Evolutionary conservation across 2,329 filamentous ascomycete genomes (phyloP), one percentile per base, ranked within the genome.

Genomic region (Pseudogymnoascus sp.): DNA sequence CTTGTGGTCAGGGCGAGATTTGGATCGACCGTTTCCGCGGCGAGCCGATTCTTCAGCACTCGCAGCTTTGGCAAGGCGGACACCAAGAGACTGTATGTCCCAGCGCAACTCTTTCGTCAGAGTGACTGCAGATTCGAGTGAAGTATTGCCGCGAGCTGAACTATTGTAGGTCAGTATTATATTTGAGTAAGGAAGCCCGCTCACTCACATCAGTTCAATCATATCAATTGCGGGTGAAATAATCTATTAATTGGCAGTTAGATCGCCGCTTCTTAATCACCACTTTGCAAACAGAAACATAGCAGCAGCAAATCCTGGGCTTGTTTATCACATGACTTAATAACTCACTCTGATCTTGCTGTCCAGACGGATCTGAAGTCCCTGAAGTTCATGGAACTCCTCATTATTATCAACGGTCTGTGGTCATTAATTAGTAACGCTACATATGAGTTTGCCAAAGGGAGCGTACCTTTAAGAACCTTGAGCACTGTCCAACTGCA

Each of bases 161-260:
- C 82, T 84, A 63, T 19, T 14, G 6, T 31, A 21, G 7, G 38
- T 71, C 26, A 73, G 68, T 64, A 62, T 63, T 50, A 14, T 13
- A n/a, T 65, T n/a, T n/a, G 50, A 40, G 64, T 81, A 80, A 3
- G 78, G 26, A 21, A 74, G 69, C 85, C 84, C 24, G 82, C 83
- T 67, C 81, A 72, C 81, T 69, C 74, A 90, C 87, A 95, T 95
- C 70, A 97, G 82, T 74, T 96, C 91, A 70, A 96, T 91, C 80
- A 96, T 86, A 73, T 96, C 91, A 71, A 96, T 93, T 8, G 91
- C 90, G 0, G 93, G 93, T 10, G 91, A 92, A 53, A 97, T 87
- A 67, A 96, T 91, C 86, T 91, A 66, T 61, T 16, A 26, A 19
- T 19, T 19, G 6, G 19, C 26, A 40, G 33, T 42, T 26, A 40